Percentiles rank a stretch among this genome's conserved stretches.
Evolutionary conservation across 768 basidiomycete species (phyloP).

Genomic region (Pholiota microspora): DNA sequence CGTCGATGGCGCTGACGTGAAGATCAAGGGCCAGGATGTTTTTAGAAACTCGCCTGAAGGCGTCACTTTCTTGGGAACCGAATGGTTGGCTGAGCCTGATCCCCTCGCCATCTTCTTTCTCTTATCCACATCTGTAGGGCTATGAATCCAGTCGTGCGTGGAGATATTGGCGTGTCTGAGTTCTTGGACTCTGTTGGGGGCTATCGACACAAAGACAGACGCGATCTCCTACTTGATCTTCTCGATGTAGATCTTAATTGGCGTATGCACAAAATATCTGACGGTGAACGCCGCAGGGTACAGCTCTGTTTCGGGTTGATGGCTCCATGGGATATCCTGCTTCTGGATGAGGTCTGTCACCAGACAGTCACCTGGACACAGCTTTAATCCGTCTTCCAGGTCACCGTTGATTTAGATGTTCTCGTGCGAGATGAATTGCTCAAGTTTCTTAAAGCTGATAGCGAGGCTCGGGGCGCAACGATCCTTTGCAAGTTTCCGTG

Average conservation of each 20-base stretch:
- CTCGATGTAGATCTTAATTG: slow-evolving; percentile 94
- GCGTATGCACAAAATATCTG: slow-evolving; percentile 95
- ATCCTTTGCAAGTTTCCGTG: slow-evolving; percentile 67
- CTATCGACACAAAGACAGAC: slow-evolving; percentile 85
- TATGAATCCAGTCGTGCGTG: slow-evolving; percentile 93
- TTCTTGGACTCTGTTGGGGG: slow-evolving; percentile 99
- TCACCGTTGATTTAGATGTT: slow-evolving; percentile 96
- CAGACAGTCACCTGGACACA: neutral
- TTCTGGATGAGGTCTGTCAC: slow-evolving; percentile 82
- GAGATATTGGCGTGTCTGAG: slow-evolving; percentile 88
- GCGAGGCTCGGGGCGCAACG: slow-evolving; percentile 76
- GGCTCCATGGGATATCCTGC: slow-evolving; percentile 88
- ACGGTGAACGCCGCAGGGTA: slow-evolving; percentile 89
- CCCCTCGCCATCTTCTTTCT: neutral
- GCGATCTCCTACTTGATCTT: slow-evolving; percentile 85
- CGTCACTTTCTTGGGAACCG: slow-evolving; percentile 88
- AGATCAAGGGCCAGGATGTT: slow-evolving; percentile 80
- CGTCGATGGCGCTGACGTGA: slow-evolving; percentile 51
- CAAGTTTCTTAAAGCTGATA: slow-evolving; percentile 81
- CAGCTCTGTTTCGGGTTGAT: slow-evolving; percentile 97
- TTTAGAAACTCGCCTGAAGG: slow-evolving; percentile 84
- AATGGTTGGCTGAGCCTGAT: slow-evolving; percentile 60
- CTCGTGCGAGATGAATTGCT: slow-evolving; percentile 92
- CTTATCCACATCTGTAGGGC: slow-evolving; percentile 52
- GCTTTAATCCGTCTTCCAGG: slow-evolving; percentile 41